Percentiles rank a stretch among this genome's conserved stretches.
Evolutionary conservation across 768 basidiomycete species (phyloP).

Genomic region (Pisolithus marmoratus): DNA sequence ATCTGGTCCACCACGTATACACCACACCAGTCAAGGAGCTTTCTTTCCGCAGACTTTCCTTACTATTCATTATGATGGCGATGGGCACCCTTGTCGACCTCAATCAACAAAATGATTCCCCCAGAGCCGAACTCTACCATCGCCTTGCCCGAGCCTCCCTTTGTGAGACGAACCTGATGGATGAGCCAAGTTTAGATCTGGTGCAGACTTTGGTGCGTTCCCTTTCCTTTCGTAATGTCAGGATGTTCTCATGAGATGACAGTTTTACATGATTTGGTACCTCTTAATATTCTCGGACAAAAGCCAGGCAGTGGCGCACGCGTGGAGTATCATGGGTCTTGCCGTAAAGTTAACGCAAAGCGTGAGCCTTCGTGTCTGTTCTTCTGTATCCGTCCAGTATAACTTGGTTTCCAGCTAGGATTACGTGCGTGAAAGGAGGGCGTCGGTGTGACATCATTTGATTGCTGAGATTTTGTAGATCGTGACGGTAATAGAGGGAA

Average conservation of each 20-base stretch:
- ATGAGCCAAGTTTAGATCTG: conserved; percentile 69
- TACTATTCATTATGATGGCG: conserved; percentile 67
- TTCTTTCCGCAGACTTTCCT: conserved; percentile 59
- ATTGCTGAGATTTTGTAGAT: conserved; percentile 39
- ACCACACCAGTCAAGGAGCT: conserved; percentile 52
- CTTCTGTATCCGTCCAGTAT: not conserved
- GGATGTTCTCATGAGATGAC: conserved; percentile 31
- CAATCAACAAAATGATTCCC: conserved; percentile 45
- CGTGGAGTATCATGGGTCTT: conserved; percentile 74
- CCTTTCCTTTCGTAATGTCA: not conserved
- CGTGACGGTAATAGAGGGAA: conserved; percentile 60
- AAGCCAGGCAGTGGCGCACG: conserved; percentile 65
- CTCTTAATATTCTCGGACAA: conserved; percentile 70
- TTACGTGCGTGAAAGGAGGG: conserved; percentile 46
- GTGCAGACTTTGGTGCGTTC: conserved; percentile 56
- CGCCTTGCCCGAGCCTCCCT: conserved; percentile 61
- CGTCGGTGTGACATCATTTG: conserved; percentile 6
- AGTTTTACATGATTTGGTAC: conserved; percentile 75
- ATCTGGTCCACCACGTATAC: conserved; percentile 65
- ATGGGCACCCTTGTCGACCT: conserved; percentile 69
- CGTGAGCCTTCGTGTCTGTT: conserved; percentile 35
- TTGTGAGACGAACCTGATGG: conserved; percentile 70
- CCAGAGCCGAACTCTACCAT: conserved; percentile 60
- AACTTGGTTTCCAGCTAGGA: conserved; percentile 44
- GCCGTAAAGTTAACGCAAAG: conserved; percentile 68